These are phyloP conservation scores for Candida ipomoeae DNA, from an alignment of 805 yeast genomes.

Conservation along the genomic window DNA sequence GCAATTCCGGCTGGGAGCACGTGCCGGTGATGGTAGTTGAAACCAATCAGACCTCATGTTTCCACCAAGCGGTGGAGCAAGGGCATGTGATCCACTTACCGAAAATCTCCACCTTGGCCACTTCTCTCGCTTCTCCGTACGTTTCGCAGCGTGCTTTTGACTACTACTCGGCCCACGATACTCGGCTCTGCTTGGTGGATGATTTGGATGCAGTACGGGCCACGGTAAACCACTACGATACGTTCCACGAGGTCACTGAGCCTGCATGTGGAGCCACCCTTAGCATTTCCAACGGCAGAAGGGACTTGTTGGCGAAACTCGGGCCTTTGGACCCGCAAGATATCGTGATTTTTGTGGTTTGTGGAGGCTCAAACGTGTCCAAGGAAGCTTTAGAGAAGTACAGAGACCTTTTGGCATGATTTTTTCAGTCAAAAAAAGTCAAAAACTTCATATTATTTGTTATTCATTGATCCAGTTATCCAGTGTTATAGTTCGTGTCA, in stretches of 20 bases:
- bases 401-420: slow-evolving; percentile 2
- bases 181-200: slow-evolving; percentile 23
- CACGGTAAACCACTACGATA: slow-evolving; percentile 46
- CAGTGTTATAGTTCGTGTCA: no score
- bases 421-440: no score
- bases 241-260: slow-evolving; percentile 52
- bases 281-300: slow-evolving; percentile 42
- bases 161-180: slow-evolving; percentile 26
- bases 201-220: slow-evolving; percentile 59
- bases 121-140: slow-evolving; percentile 58
- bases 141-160: slow-evolving; percentile 46
- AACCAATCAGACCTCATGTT: slow-evolving; percentile 59
- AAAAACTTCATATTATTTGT: no score
- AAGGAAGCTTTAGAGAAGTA: slow-evolving; percentile 11
- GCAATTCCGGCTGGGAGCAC: slow-evolving; percentile 20
- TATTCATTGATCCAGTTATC: no score
- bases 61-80: slow-evolving; percentile 46
- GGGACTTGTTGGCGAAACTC: slow-evolving; percentile 24
- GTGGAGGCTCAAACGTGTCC: slow-evolving; percentile 38
- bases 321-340: slow-evolving; percentile 33
- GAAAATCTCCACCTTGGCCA: slow-evolving; percentile 53
- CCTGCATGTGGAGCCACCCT: slow-evolving; percentile 75
- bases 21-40: slow-evolving; percentile 42
- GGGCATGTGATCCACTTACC: slow-evolving; percentile 41
- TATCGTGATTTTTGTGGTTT: slow-evolving; percentile 51